Percentiles rank a stretch among this genome's conserved stretches.
These are phyloP conservation scores for Suillus brevipes DNA, from an alignment of 768 basidiomycete species.

Conservation along the genomic window DNA sequence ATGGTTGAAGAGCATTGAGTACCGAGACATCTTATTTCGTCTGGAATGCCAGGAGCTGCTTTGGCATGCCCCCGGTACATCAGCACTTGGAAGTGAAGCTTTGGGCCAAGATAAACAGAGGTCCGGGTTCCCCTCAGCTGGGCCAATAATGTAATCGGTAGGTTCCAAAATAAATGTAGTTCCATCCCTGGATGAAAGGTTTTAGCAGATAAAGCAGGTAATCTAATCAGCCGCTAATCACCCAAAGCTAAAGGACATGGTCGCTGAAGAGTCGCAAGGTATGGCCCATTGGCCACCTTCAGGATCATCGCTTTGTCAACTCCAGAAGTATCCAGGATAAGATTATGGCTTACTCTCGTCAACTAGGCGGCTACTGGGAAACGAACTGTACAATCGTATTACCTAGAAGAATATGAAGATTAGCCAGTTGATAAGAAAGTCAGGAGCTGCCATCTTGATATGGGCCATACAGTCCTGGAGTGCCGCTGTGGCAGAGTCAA, in stretches of 20 bases:
- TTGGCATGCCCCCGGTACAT: conserved; percentile 38
- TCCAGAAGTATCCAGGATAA: not conserved
- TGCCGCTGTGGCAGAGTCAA: conserved; percentile 47
- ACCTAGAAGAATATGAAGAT: conserved; percentile 47
- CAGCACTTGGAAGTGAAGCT: conserved; percentile 61
- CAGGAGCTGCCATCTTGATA: conserved; percentile 61
- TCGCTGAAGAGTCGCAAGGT: conserved; percentile 62
- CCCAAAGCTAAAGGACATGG: conserved; percentile 73
- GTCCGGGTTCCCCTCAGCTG: conserved; percentile 59
- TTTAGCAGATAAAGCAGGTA: conserved; percentile 2
- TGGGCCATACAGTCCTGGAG: conserved; percentile 73
- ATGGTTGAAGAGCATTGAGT: no score
- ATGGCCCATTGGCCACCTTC: conserved; percentile 72
- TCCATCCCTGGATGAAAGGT: conserved; percentile 21
- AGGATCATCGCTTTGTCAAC: not conserved
- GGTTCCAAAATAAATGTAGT: conserved; percentile 62
- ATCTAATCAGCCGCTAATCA: conserved; percentile 28
- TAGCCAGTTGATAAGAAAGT: not conserved
- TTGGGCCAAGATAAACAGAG: conserved; percentile 76
- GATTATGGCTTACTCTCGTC: conserved; percentile 43
- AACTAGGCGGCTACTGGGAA: conserved; percentile 68
- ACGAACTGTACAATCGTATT: conserved; percentile 57
- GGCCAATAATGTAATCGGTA: conserved; percentile 77
- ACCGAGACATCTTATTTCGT: no score
- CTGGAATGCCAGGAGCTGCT: no score